Evolutionary conservation across 129 eudicot species (phyloP).

Genomic region (Saussurea involucrata): DNA sequence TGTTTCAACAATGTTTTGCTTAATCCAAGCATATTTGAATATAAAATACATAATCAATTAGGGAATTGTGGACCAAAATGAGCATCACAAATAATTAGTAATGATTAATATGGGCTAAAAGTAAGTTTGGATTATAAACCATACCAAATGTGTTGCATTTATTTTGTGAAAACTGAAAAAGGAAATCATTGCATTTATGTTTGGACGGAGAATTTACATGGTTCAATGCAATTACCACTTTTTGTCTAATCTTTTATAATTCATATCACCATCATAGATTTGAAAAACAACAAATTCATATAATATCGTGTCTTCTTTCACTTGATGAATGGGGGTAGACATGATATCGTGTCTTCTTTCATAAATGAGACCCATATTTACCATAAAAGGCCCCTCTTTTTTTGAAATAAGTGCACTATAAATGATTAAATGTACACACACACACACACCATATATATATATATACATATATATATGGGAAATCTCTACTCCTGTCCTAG

Average conservation of each 20-base stretch:
- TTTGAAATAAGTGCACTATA: neutral
- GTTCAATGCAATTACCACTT: neutral
- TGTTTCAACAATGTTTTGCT: neutral
- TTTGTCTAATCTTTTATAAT: neutral
- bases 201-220: neutral
- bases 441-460: neutral
- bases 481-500: neutral
- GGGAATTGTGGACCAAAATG: neutral
- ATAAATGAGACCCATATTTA: conserved; percentile 1
- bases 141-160: neutral
- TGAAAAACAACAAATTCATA: neutral
- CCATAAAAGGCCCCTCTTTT: neutral
- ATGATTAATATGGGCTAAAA: neutral
- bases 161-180: neutral
- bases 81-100: neutral
- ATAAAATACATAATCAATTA: neutral
- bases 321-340: neutral
- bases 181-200: neutral
- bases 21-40: neutral
- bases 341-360: neutral
- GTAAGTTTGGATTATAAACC: neutral
- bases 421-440: neutral
- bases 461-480: neutral
- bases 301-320: neutral
- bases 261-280: neutral